A percentile compares a stretch with the other conserved stretches of the same genome.
Conservation (phyloP, 352 stramenopile genomes). For the Aphanomyces invadans region DNA sequence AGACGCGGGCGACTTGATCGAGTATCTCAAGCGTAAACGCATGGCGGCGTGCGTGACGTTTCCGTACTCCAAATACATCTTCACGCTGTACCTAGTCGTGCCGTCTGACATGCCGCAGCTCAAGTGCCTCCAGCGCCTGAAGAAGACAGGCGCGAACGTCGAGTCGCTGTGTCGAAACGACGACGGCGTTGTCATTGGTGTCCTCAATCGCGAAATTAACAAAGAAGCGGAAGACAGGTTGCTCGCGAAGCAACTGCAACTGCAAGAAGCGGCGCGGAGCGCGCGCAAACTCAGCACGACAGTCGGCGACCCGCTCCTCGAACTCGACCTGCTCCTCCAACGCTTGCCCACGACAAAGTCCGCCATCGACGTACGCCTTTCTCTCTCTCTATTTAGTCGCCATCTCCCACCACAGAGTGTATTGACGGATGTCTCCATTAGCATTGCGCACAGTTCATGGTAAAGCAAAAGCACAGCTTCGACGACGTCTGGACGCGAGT, state of each 20-base stretch:
- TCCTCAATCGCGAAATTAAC: constrained; percentile 84
- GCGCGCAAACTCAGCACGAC: constrained; percentile 69
- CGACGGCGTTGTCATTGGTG: constrained; percentile 77
- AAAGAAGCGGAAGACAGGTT: constrained; percentile 75
- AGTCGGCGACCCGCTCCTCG: constrained; percentile 76
- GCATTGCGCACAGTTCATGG: constrained; percentile 78
- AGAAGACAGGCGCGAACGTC: constrained; percentile 58
- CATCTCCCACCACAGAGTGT: too few species aligned
- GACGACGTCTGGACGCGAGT: constrained; percentile 63
- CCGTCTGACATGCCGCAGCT: constrained; percentile 53
- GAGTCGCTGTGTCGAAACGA: constrained; percentile 79
- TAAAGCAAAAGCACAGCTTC: constrained; percentile 68
- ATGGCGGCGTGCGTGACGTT: constrained; percentile 80
- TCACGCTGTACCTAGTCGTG: constrained; percentile 76
- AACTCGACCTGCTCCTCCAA: constrained; percentile 79
- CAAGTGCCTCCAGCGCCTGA: constrained; percentile 71
- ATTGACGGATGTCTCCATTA: too few species aligned
- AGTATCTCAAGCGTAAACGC: constrained; percentile 84
- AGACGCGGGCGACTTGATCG: constrained; percentile 74
- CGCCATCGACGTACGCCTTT: constrained; percentile 73
- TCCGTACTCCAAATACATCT: constrained; percentile 70
- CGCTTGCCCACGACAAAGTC: constrained; percentile 74
- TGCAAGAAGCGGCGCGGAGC: constrained; percentile 66
- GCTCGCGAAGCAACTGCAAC: constrained; percentile 62
- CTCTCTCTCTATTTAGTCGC: too few species aligned